Conservation (phyloP, 2,329 filamentous ascomycete species). For the Xylogone sp. region DNA sequence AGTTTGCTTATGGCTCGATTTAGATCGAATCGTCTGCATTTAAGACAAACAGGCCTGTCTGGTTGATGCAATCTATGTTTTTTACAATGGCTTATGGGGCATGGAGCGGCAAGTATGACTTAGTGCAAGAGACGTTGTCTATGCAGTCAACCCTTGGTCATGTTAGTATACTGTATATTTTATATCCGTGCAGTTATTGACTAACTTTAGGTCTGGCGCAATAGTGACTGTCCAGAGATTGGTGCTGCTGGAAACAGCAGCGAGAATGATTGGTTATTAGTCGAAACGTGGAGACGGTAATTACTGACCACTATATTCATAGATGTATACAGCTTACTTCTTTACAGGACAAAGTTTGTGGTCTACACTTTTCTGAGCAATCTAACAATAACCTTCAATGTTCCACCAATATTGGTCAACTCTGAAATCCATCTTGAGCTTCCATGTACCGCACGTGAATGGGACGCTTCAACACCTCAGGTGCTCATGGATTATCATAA, state of each 20-base stretch:
- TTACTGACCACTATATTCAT: neutral
- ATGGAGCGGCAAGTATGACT: neutral
- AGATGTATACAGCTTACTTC: neutral
- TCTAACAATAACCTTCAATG: slow-evolving; percentile 59
- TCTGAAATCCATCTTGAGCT: slow-evolving; percentile 53
- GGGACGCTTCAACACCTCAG: slow-evolving; percentile 48
- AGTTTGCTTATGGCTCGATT: neutral
- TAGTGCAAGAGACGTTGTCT: neutral
- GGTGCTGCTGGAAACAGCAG: neutral
- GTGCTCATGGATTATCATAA: neutral
- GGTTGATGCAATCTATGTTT: neutral
- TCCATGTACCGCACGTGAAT: slow-evolving; percentile 51
- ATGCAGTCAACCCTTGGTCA: neutral
- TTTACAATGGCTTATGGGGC: neutral
- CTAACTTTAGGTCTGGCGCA: neutral
- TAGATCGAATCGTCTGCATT: neutral
- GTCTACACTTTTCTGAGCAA: slow-evolving; percentile 61
- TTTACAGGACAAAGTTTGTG: slow-evolving; percentile 50
- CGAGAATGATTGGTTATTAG: neutral
- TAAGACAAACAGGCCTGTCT: neutral
- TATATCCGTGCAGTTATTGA: neutral
- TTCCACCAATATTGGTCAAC: slow-evolving; percentile 52
- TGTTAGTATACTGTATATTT: no score
- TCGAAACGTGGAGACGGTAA: neutral
- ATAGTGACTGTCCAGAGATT: neutral